These are phyloP conservation scores for Podospora pseudocomata DNA, from an alignment of 495 filamentous ascomycete genomes.

Conservation along the genomic window DNA sequence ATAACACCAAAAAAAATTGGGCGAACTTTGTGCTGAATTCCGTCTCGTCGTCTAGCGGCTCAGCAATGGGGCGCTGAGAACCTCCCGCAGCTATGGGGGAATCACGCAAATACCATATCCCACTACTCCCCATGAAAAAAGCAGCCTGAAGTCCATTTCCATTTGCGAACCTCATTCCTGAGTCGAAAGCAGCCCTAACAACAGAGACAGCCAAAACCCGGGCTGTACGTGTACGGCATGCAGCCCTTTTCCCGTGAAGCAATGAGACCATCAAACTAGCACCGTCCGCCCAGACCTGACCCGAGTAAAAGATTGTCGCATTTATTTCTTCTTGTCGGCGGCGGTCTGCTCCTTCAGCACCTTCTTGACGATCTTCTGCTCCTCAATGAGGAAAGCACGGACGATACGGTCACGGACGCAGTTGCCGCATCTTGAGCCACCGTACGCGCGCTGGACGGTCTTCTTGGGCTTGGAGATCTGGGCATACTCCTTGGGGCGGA, in stretches of 20 bases:
- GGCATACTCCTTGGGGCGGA: constrained; percentile 95
- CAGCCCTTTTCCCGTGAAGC: constrained; percentile 46
- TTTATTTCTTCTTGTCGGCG: constrained; percentile 75
- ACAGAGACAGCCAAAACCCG: constrained; percentile 38
- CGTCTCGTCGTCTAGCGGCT: constrained; percentile 15
- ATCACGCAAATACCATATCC: constrained; percentile 10
- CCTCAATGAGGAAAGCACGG: constrained; percentile 97
- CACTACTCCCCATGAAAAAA: constrained; percentile 16
- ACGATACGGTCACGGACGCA: constrained; percentile 97
- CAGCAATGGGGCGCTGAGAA: constrained; percentile 19
- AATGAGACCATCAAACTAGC: constrained; percentile 44
- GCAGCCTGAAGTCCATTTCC: constrained; percentile 38
- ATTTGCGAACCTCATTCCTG: constrained; percentile 39
- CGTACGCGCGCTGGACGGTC: constrained; percentile 96
- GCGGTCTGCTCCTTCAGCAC: constrained; percentile 79
- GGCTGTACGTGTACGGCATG: constrained; percentile 44
- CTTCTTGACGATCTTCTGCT: constrained; percentile 99
- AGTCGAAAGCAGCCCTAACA: constrained; percentile 49
- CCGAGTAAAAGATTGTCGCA: constrained; percentile 15
- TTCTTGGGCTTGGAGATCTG: constrained; percentile 96
- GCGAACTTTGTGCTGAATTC: constrained; percentile 19
- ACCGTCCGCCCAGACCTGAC: constrained; percentile 27
- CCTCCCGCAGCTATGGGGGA: constrained; percentile 9
- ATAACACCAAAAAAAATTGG: background rate
- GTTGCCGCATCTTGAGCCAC: constrained; percentile 95